Evolutionary conservation across 805 yeast genomes (phyloP).

Genomic region (Barnettozyma sucrosica): DNA sequence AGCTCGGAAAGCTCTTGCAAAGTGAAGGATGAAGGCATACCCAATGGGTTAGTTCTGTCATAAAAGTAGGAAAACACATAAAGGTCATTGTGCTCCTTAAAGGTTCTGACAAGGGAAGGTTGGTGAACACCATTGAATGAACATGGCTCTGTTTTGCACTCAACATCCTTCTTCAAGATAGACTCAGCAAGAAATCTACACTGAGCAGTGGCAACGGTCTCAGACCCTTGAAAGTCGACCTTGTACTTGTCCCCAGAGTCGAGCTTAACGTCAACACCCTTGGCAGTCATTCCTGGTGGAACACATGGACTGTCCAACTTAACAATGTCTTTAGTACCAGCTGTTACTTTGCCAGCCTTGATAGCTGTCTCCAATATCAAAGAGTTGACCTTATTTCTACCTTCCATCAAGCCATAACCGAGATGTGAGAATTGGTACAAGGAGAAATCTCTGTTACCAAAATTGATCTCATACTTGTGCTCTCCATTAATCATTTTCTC

Average conservation of each 20-base stretch:
- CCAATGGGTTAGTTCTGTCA: constrained; percentile 90
- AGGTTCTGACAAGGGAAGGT: constrained; percentile 80
- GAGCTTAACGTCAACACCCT: constrained; percentile 55
- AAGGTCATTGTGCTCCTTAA: constrained; percentile 68
- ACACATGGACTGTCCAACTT: constrained; percentile 76
- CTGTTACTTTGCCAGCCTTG: constrained; percentile 34
- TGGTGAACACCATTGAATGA: constrained; percentile 97
- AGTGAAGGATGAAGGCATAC: constrained; percentile 89
- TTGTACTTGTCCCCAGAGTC: constrained; percentile 41
- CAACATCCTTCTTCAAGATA: constrained; percentile 75
- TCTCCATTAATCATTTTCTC: constrained; percentile 78
- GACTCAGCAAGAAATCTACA: constrained; percentile 82
- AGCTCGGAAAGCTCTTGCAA: constrained; percentile 77
- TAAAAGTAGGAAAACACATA: constrained; percentile 91
- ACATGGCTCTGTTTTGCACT: constrained; percentile 75
- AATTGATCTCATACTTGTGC: constrained; percentile 71
- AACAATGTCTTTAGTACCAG: constrained; percentile 36
- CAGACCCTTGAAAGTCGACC: constrained; percentile 63
- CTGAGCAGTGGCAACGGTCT: constrained; percentile 64
- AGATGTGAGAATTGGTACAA: constrained; percentile 92
- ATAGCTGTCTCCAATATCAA: constrained; percentile 51
- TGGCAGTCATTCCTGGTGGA: constrained; percentile 67
- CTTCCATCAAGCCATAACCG: constrained; percentile 94
- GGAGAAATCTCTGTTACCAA: constrained; percentile 75
- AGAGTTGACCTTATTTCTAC: constrained; percentile 74